A percentile compares a stretch with the other conserved stretches of the same genome.
These are phyloP conservation scores for Alternaria brassicicola DNA, from an alignment of 2,329 filamentous ascomycete genomes.

Conservation along the genomic window DNA sequence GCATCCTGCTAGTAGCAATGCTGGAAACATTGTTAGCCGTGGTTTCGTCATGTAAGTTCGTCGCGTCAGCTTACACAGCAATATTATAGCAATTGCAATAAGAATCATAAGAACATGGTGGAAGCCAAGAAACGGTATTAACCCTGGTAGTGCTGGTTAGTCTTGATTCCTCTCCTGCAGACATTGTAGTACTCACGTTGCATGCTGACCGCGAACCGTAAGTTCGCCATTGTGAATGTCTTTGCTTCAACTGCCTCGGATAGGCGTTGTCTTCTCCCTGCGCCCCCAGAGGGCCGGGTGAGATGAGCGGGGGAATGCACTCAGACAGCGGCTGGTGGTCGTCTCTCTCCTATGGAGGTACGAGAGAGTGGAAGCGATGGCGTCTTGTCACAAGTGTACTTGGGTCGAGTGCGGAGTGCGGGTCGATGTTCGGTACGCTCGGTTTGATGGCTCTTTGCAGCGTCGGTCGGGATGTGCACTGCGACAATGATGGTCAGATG, in stretches of 20 bases:
- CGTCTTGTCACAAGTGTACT: constrained; percentile 27
- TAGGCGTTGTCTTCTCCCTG: constrained; percentile 40
- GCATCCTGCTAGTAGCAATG: constrained; percentile 90
- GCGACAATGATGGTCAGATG: constrained; percentile 41
- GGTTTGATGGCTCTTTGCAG: constrained; percentile 35
- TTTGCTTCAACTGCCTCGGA: constrained; percentile 32
- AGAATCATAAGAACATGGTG: constrained; percentile 96
- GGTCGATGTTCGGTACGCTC: constrained; percentile 21
- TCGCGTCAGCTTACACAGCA: constrained; percentile 81
- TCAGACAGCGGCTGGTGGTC: constrained; percentile 27
- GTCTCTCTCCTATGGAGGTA: constrained; percentile 22
- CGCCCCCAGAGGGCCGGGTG: constrained; percentile 52
- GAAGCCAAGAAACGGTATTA: constrained; percentile 69
- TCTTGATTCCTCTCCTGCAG: constrained; percentile 19
- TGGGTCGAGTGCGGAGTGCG: constrained; percentile 26
- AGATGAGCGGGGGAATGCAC: constrained; percentile 41
- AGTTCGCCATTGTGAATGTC: constrained; percentile 53
- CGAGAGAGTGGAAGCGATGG: constrained; percentile 29
- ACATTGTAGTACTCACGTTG: constrained; percentile 48
- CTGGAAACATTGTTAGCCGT: constrained; percentile 56
- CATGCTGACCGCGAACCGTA: constrained; percentile 59
- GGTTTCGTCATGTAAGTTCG: neutral
- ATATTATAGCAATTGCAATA: constrained; percentile 89
- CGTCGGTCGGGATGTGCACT: constrained; percentile 41
- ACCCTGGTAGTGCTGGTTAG: constrained; percentile 52